Evolutionary conservation across 768 basidiomycete species (phyloP), one percentile per base, ranked within the genome.

Genomic region (Pisolithus tinctorius): DNA sequence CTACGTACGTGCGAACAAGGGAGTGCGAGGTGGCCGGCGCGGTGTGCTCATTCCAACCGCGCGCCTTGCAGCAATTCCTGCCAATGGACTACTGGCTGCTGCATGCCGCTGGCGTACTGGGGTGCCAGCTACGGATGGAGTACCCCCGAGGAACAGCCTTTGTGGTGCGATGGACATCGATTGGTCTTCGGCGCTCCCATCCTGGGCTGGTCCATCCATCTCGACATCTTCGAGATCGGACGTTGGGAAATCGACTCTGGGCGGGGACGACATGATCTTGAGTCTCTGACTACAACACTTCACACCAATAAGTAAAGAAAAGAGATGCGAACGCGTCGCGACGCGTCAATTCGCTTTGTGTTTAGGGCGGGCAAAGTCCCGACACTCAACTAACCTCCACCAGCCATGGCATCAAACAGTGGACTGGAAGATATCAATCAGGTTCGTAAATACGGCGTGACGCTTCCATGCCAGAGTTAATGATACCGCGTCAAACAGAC

Each of bases 161-260:
- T 73, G 65, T 10, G 72, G 76, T 1, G 72, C 74, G 40, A 72
- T 64, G 2, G 71, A 67, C 55, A 75, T 69, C 4, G 72, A 70
- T 52, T 75, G 71, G 29, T 52, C 38, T 14, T 65, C 69, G 26
- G 50, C 58, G 17, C 61, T 61, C 38, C 58, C 66, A 30, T 53
- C 47, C 41, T 56, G 40, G 5, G 55, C 52, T 10, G 57, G 68
- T 30, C 65, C 72, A 27, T 68, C 72, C 80, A 82, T 81, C n/a
- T 79, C 70, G 29, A 78, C 69, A 63, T 81, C 78, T 47, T 84
- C 69, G 55, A 69, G 58, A 44, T 72, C 83, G 5, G 82, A 84
- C 1, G 81, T 74, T 4, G 82, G 83, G 60, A 84, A 84, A 57
- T 84, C 81, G 37, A 84, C 65, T 31, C 76, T 71, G 17, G 82